Evolutionary conservation across 129 eudicot species (phyloP).

Genomic region (Glebionis coronaria): DNA sequence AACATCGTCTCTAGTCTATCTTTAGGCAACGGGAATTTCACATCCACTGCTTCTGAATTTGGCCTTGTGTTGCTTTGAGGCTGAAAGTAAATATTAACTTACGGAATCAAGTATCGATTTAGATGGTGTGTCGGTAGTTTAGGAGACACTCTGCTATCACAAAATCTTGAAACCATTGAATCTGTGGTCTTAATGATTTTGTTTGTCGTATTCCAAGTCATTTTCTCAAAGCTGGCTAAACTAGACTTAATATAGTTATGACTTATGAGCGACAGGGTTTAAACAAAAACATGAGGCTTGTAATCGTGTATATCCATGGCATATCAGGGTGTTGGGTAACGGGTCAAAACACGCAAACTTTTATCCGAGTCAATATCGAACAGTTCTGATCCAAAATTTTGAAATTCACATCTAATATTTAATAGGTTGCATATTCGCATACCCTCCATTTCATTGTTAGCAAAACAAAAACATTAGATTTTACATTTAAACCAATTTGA

Average conservation of each 20-base stretch:
- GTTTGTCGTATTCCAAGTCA: conserved; percentile 39
- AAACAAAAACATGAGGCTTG: no score
- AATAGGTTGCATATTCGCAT: neutral
- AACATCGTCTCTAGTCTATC: conserved; percentile 60
- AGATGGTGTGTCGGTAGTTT: neutral
- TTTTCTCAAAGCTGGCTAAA: conserved; percentile 30
- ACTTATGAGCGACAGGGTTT: no score
- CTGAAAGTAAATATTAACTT: conserved; percentile 31
- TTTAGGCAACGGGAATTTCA: conserved; percentile 51
- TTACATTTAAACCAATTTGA: neutral
- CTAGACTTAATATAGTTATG: neutral
- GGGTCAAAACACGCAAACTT: neutral
- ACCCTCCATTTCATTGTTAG: neutral
- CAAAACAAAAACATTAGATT: neutral
- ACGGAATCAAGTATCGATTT: conserved; percentile 15
- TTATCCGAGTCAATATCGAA: no score
- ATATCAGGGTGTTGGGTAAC: neutral
- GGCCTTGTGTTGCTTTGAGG: conserved; percentile 42
- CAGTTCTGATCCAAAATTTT: no score
- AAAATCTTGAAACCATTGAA: conserved; percentile 18
- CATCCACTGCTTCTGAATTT: conserved; percentile 43
- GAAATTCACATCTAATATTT: neutral
- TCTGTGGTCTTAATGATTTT: conserved; percentile 22
- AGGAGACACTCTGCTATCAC: neutral
- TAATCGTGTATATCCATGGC: no score